Conservation (phyloP, 495 filamentous ascomycete species). For the Aspergillus funiculosus region DNA sequence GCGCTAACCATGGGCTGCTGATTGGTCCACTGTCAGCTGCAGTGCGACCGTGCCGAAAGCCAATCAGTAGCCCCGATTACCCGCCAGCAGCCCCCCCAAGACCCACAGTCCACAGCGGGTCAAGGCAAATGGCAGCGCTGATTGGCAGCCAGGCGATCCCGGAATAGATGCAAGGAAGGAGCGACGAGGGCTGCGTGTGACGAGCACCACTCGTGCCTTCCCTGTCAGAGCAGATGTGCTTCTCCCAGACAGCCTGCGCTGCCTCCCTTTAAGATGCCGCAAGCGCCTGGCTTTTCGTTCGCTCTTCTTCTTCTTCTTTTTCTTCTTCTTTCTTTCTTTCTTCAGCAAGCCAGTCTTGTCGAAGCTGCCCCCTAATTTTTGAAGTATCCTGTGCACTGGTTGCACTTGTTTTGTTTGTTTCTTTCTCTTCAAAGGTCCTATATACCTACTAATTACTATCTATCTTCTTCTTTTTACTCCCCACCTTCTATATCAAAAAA, state of each 20-base stretch:
- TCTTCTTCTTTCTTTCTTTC: slow-evolving; percentile 49
- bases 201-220: too few relatives aligned
- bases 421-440: slow-evolving; percentile 49
- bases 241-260: neutral
- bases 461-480: slow-evolving; percentile 8
- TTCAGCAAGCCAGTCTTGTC: slow-evolving; percentile 67
- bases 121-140: neutral
- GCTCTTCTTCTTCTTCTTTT: slow-evolving; percentile 24
- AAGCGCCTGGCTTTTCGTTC: slow-evolving; percentile 8
- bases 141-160: neutral
- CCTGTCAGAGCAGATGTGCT: neutral
- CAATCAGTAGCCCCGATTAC: neutral
- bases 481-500: slow-evolving; percentile 23
- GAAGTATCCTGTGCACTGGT: slow-evolving; percentile 47
- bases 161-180: slow-evolving; percentile 9
- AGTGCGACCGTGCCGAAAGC: neutral
- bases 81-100: neutral
- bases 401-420: slow-evolving; percentile 43
- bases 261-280: slow-evolving; percentile 12
- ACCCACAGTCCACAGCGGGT: slow-evolving; percentile 1
- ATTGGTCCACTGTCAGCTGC: slow-evolving; percentile 5
- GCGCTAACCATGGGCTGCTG: slow-evolving; percentile 6
- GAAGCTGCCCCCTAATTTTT: slow-evolving; percentile 52
- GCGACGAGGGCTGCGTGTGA: too few relatives aligned
- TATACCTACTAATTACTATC: slow-evolving; percentile 44